Conservation (phyloP, 1,284 basidiomycete genomes). For the Fomitopsis schrenkii region DNA sequence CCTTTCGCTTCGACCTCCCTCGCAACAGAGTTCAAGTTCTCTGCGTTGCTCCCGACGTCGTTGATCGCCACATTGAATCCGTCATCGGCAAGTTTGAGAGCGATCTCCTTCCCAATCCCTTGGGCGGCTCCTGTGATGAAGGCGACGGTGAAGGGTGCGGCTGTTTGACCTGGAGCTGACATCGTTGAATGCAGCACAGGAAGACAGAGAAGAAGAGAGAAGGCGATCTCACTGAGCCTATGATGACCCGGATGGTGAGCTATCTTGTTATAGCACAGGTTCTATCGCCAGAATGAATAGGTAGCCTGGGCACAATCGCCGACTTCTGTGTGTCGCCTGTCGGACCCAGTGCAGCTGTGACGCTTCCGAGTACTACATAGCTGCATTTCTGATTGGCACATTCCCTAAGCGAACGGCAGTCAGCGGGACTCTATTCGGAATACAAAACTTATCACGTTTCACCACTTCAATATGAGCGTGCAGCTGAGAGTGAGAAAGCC, state of each 20-base stretch:
- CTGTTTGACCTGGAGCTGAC: neutral
- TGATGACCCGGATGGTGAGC: neutral
- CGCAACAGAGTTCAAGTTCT: constrained; percentile 21
- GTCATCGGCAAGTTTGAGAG: constrained; percentile 34
- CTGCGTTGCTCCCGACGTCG: constrained; percentile 26
- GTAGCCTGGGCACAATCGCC: neutral
- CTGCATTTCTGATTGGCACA: neutral
- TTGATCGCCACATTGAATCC: constrained; percentile 35
- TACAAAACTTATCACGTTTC: neutral
- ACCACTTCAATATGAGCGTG: neutral
- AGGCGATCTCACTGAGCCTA: neutral
- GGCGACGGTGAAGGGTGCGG: constrained; percentile 12
- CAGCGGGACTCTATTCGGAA: neutral
- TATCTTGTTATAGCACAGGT: neutral
- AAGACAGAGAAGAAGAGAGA: neutral
- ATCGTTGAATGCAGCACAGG: neutral
- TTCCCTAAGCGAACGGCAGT: neutral
- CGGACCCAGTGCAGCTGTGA: no score
- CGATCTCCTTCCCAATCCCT: constrained; percentile 36
- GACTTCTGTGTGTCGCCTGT: no score
- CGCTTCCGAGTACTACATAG: neutral
- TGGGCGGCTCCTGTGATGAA: constrained; percentile 32
- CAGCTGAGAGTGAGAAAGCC: neutral
- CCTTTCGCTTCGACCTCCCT: constrained; percentile 25
- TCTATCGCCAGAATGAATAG: neutral